phyloP scores from a whole-genome alignment of 2,329 filamentous ascomycete genomes.

The Aspergillus sergii region DNA sequence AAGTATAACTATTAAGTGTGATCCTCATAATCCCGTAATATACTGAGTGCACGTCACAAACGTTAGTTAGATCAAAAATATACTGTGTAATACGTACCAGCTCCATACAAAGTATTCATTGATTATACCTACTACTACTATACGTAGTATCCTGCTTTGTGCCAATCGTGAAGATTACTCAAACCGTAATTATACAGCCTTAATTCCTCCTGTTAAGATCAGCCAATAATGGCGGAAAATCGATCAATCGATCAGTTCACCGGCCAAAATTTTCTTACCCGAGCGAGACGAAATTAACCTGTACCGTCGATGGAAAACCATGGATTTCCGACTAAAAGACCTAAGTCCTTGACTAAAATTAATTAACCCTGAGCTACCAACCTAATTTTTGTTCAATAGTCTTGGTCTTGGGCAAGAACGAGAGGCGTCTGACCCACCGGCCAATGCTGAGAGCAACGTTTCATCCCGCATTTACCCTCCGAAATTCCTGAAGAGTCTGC shows the following conservation, averaged over 20 bases:
- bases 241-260: not conserved
- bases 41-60: not conserved
- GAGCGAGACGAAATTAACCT: not conserved
- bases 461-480: slow-evolving; percentile 5
- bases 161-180: not conserved
- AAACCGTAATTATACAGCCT: not conserved
- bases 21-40: not conserved
- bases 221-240: not conserved
- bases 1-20: not conserved
- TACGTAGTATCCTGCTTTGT: not conserved
- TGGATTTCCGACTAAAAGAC: not conserved
- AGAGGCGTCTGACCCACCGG: not conserved
- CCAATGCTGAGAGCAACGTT: not conserved
- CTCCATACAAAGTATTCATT: not conserved
- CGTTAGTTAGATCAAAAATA: not conserved
- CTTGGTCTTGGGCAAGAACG: not conserved
- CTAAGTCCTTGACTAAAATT: not conserved
- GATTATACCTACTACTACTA: no score
- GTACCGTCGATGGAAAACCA: not conserved
- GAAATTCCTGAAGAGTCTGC: not conserved
- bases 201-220: not conserved
- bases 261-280: not conserved
- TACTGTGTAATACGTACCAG: no score
- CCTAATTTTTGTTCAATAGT: slow-evolving; percentile 3
- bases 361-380: not conserved